Percentiles rank a stretch among this genome's conserved stretches.
Evolutionary conservation across 257 asterid genomes (phyloP).

Genomic region (Orobanche coerulescens): DNA sequence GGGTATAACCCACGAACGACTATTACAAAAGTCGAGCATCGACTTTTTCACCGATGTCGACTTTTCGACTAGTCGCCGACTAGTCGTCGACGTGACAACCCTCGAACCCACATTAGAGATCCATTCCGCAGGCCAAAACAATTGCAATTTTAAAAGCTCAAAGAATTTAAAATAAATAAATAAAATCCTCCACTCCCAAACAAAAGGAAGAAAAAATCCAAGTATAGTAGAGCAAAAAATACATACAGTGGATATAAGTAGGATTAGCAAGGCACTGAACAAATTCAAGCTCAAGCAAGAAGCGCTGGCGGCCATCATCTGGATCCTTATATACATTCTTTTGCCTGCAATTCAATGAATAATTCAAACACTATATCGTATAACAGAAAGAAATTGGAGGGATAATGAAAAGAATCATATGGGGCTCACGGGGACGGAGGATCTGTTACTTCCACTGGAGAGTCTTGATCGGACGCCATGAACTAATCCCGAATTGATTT

Average conservation of each 20-base stretch:
- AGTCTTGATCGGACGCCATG: slow-evolving; percentile 37
- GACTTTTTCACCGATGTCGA: too few species aligned
- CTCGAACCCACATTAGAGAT: too few species aligned
- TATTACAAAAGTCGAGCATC: too few species aligned
- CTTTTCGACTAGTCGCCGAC: too few species aligned
- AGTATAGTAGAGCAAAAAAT: not conserved
- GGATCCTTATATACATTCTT: slow-evolving; percentile 60
- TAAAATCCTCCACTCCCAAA: not conserved
- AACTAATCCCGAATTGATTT: not conserved
- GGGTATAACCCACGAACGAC: too few species aligned
- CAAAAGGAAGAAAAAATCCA: not conserved
- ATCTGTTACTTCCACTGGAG: slow-evolving; percentile 29
- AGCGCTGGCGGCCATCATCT: slow-evolving; percentile 92
- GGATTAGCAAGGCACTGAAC: slow-evolving; percentile 90
- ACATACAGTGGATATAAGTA: slow-evolving; percentile 68
- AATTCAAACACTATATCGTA: not conserved
- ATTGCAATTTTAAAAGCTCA: too few species aligned
- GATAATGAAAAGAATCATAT: not conserved
- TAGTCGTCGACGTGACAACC: too few species aligned
- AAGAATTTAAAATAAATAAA: not conserved
- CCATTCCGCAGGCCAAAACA: too few species aligned
- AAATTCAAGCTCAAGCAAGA: slow-evolving; percentile 87
- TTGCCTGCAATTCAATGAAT: slow-evolving; percentile 34
- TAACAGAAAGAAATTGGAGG: not conserved
- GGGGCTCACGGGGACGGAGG: slow-evolving; percentile 40